Conservation (phyloP, 345 rosid species). For the Citrus australasica region DNA sequence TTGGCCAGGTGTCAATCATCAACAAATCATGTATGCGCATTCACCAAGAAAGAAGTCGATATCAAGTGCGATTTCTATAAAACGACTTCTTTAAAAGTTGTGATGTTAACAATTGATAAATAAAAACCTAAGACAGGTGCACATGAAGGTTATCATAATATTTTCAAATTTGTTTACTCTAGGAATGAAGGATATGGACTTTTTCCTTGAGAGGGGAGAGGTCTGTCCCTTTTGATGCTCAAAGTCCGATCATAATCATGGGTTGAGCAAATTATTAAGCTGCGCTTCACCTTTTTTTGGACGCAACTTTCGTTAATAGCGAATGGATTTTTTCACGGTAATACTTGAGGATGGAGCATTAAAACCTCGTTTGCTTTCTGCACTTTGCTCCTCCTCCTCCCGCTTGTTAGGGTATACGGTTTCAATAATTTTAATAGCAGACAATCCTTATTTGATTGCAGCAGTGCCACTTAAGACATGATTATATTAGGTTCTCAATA, state of each 20-base stretch:
- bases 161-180: slow-evolving; percentile 14
- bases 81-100: background rate
- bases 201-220: background rate
- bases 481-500: no score
- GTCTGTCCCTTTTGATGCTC: slow-evolving; percentile 8
- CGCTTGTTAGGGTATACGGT: no score
- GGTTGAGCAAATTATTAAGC: background rate
- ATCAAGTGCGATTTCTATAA: background rate
- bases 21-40: slow-evolving; percentile 30
- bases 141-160: slow-evolving; percentile 17
- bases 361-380: no score
- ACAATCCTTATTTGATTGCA: no score
- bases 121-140: background rate
- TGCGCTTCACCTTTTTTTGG: background rate
- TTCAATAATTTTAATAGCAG: no score
- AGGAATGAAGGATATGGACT: slow-evolving; percentile 4
- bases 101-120: background rate
- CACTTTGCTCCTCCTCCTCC: no score
- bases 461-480: no score
- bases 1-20: slow-evolving; percentile 44
- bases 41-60: slow-evolving; percentile 10
- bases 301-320: background rate
- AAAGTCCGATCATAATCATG: slow-evolving; percentile 1
- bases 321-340: background rate
- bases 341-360: background rate